Evolutionary conservation across 1,284 basidiomycete genomes (phyloP).

Genomic region (Trametes versicolor): DNA sequence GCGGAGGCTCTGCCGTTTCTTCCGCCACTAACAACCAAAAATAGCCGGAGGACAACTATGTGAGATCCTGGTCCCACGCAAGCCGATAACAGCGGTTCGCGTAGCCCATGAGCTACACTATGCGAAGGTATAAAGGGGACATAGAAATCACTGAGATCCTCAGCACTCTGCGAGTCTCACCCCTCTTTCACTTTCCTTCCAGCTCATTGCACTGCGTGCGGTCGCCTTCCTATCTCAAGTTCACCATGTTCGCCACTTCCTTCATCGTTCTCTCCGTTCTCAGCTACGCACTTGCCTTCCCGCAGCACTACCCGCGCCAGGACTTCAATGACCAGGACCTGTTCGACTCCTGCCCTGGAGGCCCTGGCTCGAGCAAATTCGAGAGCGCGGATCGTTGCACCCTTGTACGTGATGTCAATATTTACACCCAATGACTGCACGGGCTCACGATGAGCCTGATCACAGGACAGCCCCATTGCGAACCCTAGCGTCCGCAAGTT

Average conservation of each 20-base stretch:
- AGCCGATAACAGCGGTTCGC: neutral
- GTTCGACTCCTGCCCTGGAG: neutral
- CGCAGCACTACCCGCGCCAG: neutral
- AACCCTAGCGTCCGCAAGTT: conserved; percentile 12
- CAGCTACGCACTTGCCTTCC: neutral
- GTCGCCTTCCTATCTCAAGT: neutral
- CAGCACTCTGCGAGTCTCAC: conserved; percentile 11
- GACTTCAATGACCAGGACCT: neutral
- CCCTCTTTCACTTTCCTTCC: neutral
- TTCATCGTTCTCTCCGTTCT: conserved; percentile 2
- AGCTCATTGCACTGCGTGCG: neutral
- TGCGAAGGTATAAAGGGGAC: neutral
- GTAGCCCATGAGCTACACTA: neutral
- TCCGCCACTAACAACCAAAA: too few relatives aligned
- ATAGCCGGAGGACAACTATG: too few relatives aligned
- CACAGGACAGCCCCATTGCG: conserved; percentile 9
- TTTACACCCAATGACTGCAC: neutral
- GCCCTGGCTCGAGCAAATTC: neutral
- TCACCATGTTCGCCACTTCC: conserved; percentile 1
- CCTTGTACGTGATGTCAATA: conserved; percentile 1
- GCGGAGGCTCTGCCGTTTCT: too few relatives aligned
- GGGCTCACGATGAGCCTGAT: neutral
- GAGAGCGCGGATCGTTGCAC: conserved; percentile 1
- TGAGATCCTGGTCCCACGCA: too few relatives aligned
- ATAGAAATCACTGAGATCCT: neutral